A percentile compares a stretch with the other conserved stretches of the same genome.
phyloP scores from a whole-genome alignment of 306 rosid species.

The Notholithocarpus densiflorus region DNA sequence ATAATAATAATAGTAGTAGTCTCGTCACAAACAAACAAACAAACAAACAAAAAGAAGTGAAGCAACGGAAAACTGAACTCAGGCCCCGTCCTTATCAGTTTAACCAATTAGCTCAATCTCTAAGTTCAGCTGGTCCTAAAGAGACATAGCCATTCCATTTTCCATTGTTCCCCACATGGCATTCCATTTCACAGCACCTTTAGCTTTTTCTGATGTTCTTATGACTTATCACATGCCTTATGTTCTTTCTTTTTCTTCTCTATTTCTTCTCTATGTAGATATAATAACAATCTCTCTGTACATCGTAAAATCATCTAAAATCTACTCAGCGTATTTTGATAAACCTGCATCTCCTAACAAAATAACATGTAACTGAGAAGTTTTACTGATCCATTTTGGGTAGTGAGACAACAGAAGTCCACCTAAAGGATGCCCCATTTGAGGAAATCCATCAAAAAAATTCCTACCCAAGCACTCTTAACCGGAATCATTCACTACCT shows the following conservation, averaged over 20 bases:
- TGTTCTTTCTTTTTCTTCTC: background rate
- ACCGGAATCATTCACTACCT: background rate
- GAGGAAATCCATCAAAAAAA: background rate
- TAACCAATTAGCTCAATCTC: background rate
- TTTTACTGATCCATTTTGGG: background rate
- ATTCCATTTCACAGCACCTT: background rate
- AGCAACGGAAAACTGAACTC: background rate
- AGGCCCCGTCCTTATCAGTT: background rate
- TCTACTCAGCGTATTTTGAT: background rate
- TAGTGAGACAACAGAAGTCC: background rate
- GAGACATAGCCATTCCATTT: background rate
- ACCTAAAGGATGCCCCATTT: background rate
- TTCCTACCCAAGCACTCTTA: background rate
- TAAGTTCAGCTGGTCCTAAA: background rate
- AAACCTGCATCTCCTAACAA: background rate
- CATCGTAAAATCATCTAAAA: background rate
- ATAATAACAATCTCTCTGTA: background rate
- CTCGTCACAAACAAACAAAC: background rate
- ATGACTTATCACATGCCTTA: background rate
- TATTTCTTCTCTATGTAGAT: too few species aligned
- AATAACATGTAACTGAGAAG: background rate
- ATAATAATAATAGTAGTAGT: too few species aligned
- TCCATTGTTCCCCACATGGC: background rate
- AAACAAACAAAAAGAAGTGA: background rate
- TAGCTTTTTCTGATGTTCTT: background rate